Conservation (phyloP, 2,329 filamentous ascomycete species). For the Ascochyta rabiei region DNA sequence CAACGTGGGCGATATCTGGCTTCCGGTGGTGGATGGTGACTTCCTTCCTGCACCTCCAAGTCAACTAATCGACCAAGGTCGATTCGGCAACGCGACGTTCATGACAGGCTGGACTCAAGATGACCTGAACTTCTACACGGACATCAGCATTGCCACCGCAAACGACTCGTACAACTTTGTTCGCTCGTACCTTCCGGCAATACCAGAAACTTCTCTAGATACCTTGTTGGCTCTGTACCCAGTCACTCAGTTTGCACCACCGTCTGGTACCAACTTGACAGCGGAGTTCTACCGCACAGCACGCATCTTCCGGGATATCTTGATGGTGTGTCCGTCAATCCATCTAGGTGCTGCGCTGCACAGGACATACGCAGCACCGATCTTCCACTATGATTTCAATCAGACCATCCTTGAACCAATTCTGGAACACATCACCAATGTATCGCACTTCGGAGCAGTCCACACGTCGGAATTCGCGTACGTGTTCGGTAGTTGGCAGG, state of each 20-base stretch:
- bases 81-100: conserved; percentile 51
- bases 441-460: conserved; percentile 53
- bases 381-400: conserved; percentile 61
- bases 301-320: conserved; percentile 58
- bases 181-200: conserved; percentile 46
- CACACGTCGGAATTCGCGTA: conserved; percentile 63
- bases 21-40: conserved; percentile 58
- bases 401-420: conserved; percentile 59
- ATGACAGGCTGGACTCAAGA: conserved; percentile 56
- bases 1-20: conserved; percentile 57
- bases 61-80: conserved; percentile 49
- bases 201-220: conserved; percentile 37
- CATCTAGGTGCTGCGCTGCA: conserved; percentile 52
- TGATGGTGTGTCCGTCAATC: conserved; percentile 58
- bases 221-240: conserved; percentile 44
- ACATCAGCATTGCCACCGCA: conserved; percentile 48
- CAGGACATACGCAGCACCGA: conserved; percentile 42
- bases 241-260: conserved; percentile 51
- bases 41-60: conserved; percentile 56
- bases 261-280: conserved; percentile 49
- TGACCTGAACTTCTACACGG: conserved; percentile 54
- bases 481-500: conserved; percentile 52
- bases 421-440: conserved; percentile 41
- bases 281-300: conserved; percentile 59
- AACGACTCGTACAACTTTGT: conserved; percentile 52